These are phyloP conservation scores for Phytophthora cajani DNA, from an alignment of 352 stramenopile genomes.

Conservation along the genomic window DNA sequence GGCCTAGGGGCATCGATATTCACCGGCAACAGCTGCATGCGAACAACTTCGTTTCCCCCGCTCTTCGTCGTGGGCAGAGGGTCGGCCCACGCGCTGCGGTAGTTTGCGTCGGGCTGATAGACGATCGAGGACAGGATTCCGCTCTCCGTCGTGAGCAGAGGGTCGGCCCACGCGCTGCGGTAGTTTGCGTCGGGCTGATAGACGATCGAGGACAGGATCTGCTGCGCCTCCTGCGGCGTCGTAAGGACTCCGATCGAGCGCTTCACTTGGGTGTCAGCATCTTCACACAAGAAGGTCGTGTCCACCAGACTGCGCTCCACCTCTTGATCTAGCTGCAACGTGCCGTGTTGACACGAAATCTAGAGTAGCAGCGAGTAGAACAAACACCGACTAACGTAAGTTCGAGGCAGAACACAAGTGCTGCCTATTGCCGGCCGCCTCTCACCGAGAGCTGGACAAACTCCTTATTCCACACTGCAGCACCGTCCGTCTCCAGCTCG, in stretches of 20 bases:
- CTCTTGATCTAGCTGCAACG: slow-evolving; percentile 22
- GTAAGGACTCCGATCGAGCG: slow-evolving; percentile 28
- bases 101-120: slow-evolving; percentile 31
- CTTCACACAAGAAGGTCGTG: slow-evolving; percentile 29
- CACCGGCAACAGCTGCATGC: slow-evolving; percentile 21
- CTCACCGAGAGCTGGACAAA: slow-evolving; percentile 28
- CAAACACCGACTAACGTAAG: not conserved
- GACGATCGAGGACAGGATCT: slow-evolving; percentile 35
- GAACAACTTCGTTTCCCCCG: slow-evolving; percentile 20
- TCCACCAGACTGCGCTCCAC: slow-evolving; percentile 20
- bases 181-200: slow-evolving; percentile 34
- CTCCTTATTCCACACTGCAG: slow-evolving; percentile 14
- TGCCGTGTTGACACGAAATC: slow-evolving; percentile 35
- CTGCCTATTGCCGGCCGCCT: not conserved
- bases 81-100: slow-evolving; percentile 27
- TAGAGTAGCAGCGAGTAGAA: slow-evolving; percentile 8
- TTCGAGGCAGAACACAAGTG: not conserved
- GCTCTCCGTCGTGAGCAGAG: slow-evolving; percentile 5
- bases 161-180: slow-evolving; percentile 25
- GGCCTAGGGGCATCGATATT: not conserved
- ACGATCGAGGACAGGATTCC: slow-evolving; percentile 38
- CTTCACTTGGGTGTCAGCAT: not conserved
- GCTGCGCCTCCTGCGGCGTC: slow-evolving; percentile 35
- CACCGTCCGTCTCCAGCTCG: slow-evolving; percentile 9
- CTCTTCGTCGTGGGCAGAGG: slow-evolving; percentile 7